phyloP scores from a whole-genome alignment of 1,139 yeast species.

The Magnusiomyces suaveolens region DNA sequence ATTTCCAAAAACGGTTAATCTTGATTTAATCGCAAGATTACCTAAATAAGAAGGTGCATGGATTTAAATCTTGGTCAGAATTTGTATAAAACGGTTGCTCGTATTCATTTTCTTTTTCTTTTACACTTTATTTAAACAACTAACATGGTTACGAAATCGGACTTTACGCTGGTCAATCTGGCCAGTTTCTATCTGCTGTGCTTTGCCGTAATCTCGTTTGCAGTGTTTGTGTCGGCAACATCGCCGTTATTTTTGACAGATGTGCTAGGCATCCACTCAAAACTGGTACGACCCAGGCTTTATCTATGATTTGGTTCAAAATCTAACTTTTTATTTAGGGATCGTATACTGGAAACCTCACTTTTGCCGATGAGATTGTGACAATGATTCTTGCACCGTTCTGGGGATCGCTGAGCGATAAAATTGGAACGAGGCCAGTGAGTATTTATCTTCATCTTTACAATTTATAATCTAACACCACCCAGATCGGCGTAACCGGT shows the following conservation, averaged over 20 bases:
- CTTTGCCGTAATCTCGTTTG: conserved; percentile 48
- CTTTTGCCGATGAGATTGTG: conserved; percentile 53
- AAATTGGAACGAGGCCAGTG: conserved; percentile 50
- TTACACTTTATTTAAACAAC: too few relatives aligned
- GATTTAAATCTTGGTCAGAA: too few relatives aligned
- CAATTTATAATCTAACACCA: not conserved
- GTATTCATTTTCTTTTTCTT: too few relatives aligned
- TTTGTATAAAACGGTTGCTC: too few relatives aligned
- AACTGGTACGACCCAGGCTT: conserved; percentile 27
- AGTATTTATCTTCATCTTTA: not conserved
- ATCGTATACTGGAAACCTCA: conserved; percentile 48
- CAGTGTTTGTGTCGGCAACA: too few relatives aligned
- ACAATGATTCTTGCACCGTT: conserved; percentile 51
- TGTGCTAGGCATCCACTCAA: conserved; percentile 39
- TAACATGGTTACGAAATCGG: conserved; percentile 7
- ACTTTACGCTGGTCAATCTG: conserved; percentile 17
- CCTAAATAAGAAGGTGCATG: too few relatives aligned
- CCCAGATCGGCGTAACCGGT: conserved; percentile 35
- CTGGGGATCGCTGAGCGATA: conserved; percentile 55
- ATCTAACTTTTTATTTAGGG: conserved; percentile 32
- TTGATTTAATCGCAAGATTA: too few relatives aligned
- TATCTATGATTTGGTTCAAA: not conserved
- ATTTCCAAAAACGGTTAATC: too few relatives aligned
- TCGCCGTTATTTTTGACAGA: conserved; percentile 59
- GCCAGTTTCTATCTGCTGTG: conserved; percentile 29